Base-by-base conservation (phyloP, 148 eudicot species). In the Arctostaphylos glauca region DNA sequence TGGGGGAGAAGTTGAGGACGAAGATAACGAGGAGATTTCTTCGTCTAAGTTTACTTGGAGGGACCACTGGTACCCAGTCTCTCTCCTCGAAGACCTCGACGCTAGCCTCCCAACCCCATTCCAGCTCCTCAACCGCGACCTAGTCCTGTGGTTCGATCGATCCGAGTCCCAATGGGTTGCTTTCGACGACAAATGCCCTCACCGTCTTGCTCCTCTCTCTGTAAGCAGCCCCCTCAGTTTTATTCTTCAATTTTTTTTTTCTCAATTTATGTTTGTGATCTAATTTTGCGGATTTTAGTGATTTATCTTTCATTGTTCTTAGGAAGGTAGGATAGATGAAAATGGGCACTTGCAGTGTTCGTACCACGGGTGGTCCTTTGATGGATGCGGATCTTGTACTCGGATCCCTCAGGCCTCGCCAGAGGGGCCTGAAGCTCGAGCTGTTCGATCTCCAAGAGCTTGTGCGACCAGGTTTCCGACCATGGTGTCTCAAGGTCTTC, bases 261-360 rank as follows among this genome's bases (percentile, higher is more conserved):
- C 13, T 62, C 3, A 55, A 47, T n/a, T 60, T 44, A 8, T 83
- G 53, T 58, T 68, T 84, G 7, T 68, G 74, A 81, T 55, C 9
- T 53, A 10, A 60, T 9, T 79, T 43, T 56, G 38, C 3, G 79
- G 46, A 41, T 88, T 47, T 81, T 80, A 66, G 47, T 62, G 46
- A 25, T 62, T 5, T 55, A 54, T 21, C 64, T 59, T 48, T 78
- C 48, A 60, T 54, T 80, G 58, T 60, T 64, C 78, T 75, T 84
- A 96, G 99, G 99, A 96, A 90, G 99, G 99, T 54, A 92, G 99
- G 86, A 89, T 96, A 74, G 99, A 96, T 85, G 99, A 96, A 78
- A 94, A 94, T 79, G 99, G 99, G 72, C 91, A 96, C 86, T 86
- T 96, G 89, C 99, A 96, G 85, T 96, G 98, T 86, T 96, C 99